A percentile compares a stretch with the other conserved stretches of the same genome.
Evolutionary conservation across 176 grass and related monocot genomes (phyloP).

Genomic region (Canna indica): DNA sequence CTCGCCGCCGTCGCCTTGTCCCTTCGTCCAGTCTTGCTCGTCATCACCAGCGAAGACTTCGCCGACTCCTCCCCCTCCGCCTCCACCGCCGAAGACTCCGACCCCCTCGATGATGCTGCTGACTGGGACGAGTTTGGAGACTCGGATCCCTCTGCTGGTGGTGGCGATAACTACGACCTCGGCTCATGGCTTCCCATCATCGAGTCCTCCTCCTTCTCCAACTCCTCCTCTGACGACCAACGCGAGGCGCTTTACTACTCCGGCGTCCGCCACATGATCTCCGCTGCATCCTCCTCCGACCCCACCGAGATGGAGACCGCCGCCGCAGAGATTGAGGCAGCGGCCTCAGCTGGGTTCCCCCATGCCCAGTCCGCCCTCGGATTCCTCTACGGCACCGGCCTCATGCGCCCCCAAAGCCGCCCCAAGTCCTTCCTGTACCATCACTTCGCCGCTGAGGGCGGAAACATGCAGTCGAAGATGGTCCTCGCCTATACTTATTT

Average conservation of each 20-base stretch:
- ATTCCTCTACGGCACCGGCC: constrained; percentile 52
- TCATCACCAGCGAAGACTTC: constrained; percentile 72
- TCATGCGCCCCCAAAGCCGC: constrained; percentile 51
- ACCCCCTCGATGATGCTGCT: constrained; percentile 7
- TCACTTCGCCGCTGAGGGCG: constrained; percentile 75
- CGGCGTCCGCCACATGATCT: constrained; percentile 37
- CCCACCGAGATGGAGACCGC: constrained; percentile 50
- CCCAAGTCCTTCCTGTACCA: constrained; percentile 73
- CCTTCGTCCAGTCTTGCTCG: constrained; percentile 46
- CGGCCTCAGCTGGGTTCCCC: constrained; percentile 42
- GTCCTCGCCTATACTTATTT: constrained; percentile 80
- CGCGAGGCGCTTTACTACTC: constrained; percentile 17
- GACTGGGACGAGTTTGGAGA: constrained; percentile 91
- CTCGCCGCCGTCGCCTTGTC: constrained; percentile 19
- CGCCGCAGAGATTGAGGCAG: constrained; percentile 59
- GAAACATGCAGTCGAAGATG: constrained; percentile 93
- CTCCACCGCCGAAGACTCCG: constrained; percentile 31
- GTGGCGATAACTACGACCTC: constrained; percentile 31
- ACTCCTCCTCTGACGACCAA: constrained; percentile 17
- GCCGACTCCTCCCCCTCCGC: constrained; percentile 38
- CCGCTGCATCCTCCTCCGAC: constrained; percentile 55
- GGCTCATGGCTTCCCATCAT: constrained; percentile 64
- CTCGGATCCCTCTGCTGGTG: constrained; percentile 29
- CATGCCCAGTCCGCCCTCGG: constrained; percentile 74
- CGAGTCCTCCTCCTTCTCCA: constrained; percentile 31